phyloP scores from a whole-genome alignment of 768 basidiomycete genomes.

The Leccinum ochraceum region DNA sequence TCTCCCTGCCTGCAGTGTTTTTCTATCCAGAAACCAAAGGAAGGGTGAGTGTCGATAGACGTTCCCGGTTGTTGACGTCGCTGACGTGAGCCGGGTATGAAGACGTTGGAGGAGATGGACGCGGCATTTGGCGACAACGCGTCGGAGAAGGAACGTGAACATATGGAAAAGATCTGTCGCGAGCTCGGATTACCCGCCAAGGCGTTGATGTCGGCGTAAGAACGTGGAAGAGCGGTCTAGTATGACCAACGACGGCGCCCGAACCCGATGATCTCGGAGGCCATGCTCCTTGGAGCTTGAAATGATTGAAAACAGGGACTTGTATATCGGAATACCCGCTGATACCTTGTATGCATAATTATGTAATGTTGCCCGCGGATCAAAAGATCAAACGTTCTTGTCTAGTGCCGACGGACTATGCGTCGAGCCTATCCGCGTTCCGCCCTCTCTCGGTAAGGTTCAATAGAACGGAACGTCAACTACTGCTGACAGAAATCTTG shows the following conservation, averaged over 20 bases:
- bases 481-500: too few relatives aligned
- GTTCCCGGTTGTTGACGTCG: not conserved
- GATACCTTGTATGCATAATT: not conserved
- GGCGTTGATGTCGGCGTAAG: slow-evolving; percentile 24
- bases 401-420: too few relatives aligned
- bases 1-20: slow-evolving; percentile 11
- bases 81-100: slow-evolving; percentile 1
- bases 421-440: not conserved
- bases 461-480: too few relatives aligned
- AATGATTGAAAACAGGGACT: not conserved
- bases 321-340: not conserved
- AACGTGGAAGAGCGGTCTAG: not conserved
- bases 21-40: slow-evolving; percentile 36
- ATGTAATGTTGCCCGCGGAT: not conserved
- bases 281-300: not conserved
- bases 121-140: slow-evolving; percentile 32
- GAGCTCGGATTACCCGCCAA: slow-evolving; percentile 30
- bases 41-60: slow-evolving; percentile 24
- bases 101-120: slow-evolving; percentile 38
- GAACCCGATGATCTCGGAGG: not conserved
- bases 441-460: too few relatives aligned
- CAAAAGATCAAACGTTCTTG: not conserved
- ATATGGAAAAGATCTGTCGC: slow-evolving; percentile 29
- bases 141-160: slow-evolving; percentile 28
- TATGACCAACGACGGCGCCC: not conserved